A percentile compares a stretch with the other conserved stretches of the same genome.
Evolutionary conservation across 2,329 filamentous ascomycete genomes (phyloP).

Genomic region (Colletotrichum eremochloae): DNA sequence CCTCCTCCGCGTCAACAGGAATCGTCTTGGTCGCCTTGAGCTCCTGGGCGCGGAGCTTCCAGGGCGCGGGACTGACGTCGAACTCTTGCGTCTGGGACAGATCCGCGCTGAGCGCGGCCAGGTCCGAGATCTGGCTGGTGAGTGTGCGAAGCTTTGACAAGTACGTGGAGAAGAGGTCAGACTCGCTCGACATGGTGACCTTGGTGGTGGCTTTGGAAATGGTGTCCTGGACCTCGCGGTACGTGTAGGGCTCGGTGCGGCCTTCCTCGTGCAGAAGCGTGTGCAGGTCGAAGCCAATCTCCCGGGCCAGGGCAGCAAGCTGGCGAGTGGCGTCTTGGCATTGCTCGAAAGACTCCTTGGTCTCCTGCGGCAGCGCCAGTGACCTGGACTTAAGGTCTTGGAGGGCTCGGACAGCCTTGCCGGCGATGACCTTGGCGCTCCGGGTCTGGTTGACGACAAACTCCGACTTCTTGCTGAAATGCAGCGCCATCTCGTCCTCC

Average conservation of each 20-base stretch:
- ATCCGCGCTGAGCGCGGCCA: constrained; percentile 78
- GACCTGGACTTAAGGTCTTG: constrained; percentile 83
- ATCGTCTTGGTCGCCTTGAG: constrained; percentile 86
- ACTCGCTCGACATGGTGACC: constrained; percentile 69
- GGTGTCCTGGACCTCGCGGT: constrained; percentile 74
- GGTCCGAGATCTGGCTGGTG: constrained; percentile 74
- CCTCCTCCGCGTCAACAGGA: constrained; percentile 86
- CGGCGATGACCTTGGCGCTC: constrained; percentile 85
- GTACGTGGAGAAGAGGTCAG: constrained; percentile 79
- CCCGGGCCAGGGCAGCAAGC: constrained; percentile 75
- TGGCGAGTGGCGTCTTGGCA: constrained; percentile 75
- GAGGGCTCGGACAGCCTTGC: constrained; percentile 82
- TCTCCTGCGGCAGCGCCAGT: constrained; percentile 78
- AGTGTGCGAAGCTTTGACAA: constrained; percentile 75
- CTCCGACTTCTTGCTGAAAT: constrained; percentile 80
- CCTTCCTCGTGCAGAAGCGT: constrained; percentile 78
- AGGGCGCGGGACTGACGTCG: constrained; percentile 81
- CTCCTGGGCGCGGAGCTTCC: constrained; percentile 85
- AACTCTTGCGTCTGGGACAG: constrained; percentile 83
- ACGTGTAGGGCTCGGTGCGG: constrained; percentile 74
- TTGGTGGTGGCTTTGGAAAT: constrained; percentile 69
- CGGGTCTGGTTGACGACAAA: constrained; percentile 80
- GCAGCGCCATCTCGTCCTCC: constrained; percentile 75
- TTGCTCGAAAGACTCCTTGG: constrained; percentile 76
- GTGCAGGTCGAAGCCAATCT: constrained; percentile 76